Evolutionary conservation across 2,329 filamentous ascomycete genomes (phyloP).

Genomic region (Parastagonospora nodorum): DNA sequence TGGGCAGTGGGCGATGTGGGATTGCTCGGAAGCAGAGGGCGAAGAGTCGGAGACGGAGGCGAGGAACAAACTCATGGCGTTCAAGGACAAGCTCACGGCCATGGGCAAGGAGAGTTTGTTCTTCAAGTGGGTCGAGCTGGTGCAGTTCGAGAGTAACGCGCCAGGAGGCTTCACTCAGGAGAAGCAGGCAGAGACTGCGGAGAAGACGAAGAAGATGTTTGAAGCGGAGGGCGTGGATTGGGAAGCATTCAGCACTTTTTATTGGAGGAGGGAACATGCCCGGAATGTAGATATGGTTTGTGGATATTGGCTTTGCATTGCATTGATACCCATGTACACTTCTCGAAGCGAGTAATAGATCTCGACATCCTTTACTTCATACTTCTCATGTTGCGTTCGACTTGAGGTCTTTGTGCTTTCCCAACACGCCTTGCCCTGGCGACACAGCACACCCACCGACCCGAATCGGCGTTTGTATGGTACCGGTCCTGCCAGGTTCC

Average conservation of each 20-base stretch:
- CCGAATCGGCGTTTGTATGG: not conserved
- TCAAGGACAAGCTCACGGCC: slow-evolving; percentile 74
- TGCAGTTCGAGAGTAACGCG: slow-evolving; percentile 82
- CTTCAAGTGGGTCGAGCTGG: slow-evolving; percentile 89
- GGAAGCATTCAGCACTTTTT: slow-evolving; percentile 76
- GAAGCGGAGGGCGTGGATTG: slow-evolving; percentile 78
- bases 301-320: slow-evolving; percentile 1
- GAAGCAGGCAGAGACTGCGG: slow-evolving; percentile 72
- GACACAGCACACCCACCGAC: not conserved
- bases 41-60: slow-evolving; percentile 62
- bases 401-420: too few species aligned
- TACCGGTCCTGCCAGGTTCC: slow-evolving; percentile 2
- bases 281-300: slow-evolving; percentile 38
- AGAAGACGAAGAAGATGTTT: slow-evolving; percentile 78
- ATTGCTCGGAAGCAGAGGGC: slow-evolving; percentile 59
- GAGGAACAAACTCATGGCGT: slow-evolving; percentile 75
- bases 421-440: not conserved
- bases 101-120: slow-evolving; percentile 89
- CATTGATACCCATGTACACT: slow-evolving; percentile 6
- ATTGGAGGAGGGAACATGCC: slow-evolving; percentile 66
- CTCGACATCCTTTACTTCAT: not conserved
- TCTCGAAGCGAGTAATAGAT: not conserved
- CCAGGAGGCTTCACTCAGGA: slow-evolving; percentile 79
- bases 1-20: slow-evolving; percentile 73
- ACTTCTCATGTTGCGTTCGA: not conserved